Evolutionary conservation across 202 grass and related monocot genomes (phyloP).

Genomic region (Schoenoplectus triqueter): DNA sequence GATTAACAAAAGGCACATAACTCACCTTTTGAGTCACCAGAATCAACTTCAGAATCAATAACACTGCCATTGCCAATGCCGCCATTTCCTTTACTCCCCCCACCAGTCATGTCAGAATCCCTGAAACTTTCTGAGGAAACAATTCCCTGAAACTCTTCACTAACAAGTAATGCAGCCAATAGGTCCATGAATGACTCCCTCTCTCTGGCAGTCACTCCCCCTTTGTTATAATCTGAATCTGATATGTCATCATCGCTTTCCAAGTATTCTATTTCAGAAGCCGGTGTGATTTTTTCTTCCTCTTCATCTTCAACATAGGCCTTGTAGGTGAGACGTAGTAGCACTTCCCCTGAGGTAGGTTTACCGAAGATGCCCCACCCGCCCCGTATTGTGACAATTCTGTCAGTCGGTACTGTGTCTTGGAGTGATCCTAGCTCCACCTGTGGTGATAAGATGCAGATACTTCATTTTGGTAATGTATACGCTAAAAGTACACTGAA

Average conservation of each 20-base stretch:
- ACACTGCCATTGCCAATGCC: not conserved
- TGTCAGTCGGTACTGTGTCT: conserved; percentile 94
- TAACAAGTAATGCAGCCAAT: conserved; percentile 84
- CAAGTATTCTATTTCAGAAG: conserved; percentile 46
- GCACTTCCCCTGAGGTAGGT: conserved; percentile 63
- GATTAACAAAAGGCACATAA: not conserved
- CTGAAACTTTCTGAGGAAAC: conserved; percentile 65
- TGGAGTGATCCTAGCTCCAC: conserved; percentile 89
- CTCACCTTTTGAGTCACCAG: conserved; percentile 54
- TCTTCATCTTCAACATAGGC: conserved; percentile 96
- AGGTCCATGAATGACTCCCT: conserved; percentile 94
- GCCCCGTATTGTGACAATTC: conserved; percentile 68
- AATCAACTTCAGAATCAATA: conserved; percentile 38
- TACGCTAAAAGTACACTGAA: not conserved
- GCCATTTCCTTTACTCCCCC: conserved; percentile 20
- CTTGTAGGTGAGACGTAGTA: conserved; percentile 90
- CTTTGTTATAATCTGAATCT: conserved; percentile 23
- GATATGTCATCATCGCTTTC: conserved; percentile 65
- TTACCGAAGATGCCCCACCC: conserved; percentile 71
- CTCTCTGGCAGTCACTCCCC: conserved; percentile 47
- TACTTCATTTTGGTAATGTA: not conserved
- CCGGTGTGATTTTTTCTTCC: conserved; percentile 55
- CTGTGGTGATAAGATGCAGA: conserved; percentile 46
- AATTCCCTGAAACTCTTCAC: conserved; percentile 97
- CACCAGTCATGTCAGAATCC: conserved; percentile 40